Base-by-base conservation (phyloP, 768 basidiomycete species). In the Kwoniella sp. region DNA sequence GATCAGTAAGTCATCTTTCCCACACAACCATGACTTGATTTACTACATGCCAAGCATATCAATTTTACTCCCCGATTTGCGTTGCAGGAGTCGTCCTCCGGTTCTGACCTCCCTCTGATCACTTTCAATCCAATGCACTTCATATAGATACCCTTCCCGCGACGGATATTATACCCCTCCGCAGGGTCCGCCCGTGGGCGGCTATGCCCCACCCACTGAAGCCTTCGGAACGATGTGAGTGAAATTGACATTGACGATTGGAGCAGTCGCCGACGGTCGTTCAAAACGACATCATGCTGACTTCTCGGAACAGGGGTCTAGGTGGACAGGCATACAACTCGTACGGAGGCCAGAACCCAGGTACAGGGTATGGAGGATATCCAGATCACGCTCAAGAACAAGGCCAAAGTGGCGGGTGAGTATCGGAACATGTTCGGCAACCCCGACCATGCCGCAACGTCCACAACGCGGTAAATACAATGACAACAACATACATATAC, bases 191-290 rank as follows among this genome's bases (percentile, higher is more conserved):
- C 51, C 51, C 26, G 40, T 44, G 17, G 17, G 17, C 17, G 40
- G 40, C 8, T 44, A 44, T 15, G 40, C 40, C 17, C 40, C 40
- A 3, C 40, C 40, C 17, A 44, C 40, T 15, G 47, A 48, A 33
- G 25, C 57, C 33, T 58, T 58, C 27, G 47, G 57, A 2, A 47
- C 57, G 30, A 58, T 58, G 57, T 58, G 26, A 49, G 57, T 55
- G 40, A 44, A 15, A 15, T n/a, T n/a, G n/a, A n/a, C n/a, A n/a
- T n/a, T n/a, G n/a, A n/a, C n/a, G n/a, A n/a, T n/a, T n/a, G n/a
- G n/a, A n/a, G n/a, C n/a, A n/a, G n/a, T n/a, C n/a, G n/a, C n/a
- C n/a, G n/a, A n/a, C n/a, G n/a, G n/a, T n/a, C n/a, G n/a, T n/a
- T n/a, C n/a, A n/a, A n/a, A n/a, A n/a, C n/a, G n/a, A n/a, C n/a